Evolutionary conservation across 2,329 filamentous ascomycete species (phyloP), one percentile per base, ranked within the genome.

Genomic region (Apiospora sp.): DNA sequence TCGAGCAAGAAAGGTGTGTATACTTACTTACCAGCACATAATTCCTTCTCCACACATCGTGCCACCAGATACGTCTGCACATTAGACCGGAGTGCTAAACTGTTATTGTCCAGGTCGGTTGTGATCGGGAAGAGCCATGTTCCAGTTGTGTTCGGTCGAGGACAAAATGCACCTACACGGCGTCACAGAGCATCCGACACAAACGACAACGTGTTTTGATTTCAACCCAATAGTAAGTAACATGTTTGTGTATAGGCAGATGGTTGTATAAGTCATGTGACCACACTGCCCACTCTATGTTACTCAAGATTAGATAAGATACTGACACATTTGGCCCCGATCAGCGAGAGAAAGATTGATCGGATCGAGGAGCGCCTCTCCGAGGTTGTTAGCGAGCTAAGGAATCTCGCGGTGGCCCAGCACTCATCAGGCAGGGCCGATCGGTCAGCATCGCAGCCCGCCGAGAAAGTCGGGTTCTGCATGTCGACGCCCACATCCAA

Each of bases 381-480:
- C 5, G 76, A 75, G 24, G 80, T 81, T 41, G 77, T 81, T 69
- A 72, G 73, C n/a, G 49, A 70, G 10, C 68, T 69, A 67, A 24
- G 22, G 76, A 78, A n/a, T 73, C 79, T 43, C 74, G 75, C 61
- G 58, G 74, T 69, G 44, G 44, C 61, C 19, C 76, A 75, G 46
- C 68, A 76, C 41, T 71, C 73, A 16, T n/a, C 51, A n/a, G 34
- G 27, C 48, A n/a, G 44, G 27, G 3, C 43, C 19, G 46, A 41
- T 14, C 49, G 67, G 73, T 72, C 69, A 72, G 79, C 79, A 24
- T 82, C 80, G 46, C 81, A 79, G 71, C 83, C 85, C 37, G 82
- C 78, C 71, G 82, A 80, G 68, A 82, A 84, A 19, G 44, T 68
- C 27, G 67, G 67, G 7, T 37, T 27, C 10, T 48, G 30, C 24